phyloP scores from a whole-genome alignment of 2,329 filamentous ascomycete species.

The Fusarium temperatum region DNA sequence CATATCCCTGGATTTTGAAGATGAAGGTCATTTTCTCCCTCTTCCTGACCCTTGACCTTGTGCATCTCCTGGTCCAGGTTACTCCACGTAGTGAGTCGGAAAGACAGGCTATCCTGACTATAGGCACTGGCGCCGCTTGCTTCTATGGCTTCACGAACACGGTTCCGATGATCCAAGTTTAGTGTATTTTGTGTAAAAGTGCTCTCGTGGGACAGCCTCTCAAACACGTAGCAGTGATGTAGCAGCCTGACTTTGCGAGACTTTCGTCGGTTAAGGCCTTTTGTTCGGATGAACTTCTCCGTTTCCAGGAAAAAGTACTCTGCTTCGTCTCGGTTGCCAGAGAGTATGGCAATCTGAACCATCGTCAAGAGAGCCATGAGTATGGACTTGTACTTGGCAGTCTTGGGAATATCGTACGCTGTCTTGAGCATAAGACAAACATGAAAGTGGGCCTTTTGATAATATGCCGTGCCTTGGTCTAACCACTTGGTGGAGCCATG shows the following conservation, averaged over 20 bases:
- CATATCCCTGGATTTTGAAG: constrained; percentile 24
- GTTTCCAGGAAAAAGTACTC: constrained; percentile 33
- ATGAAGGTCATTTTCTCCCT: constrained; percentile 32
- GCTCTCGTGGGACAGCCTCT: constrained; percentile 18
- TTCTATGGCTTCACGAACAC: constrained; percentile 22
- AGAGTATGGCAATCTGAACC: constrained; percentile 18
- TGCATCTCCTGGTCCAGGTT: constrained; percentile 27
- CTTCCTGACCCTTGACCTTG: constrained; percentile 8
- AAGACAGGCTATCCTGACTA: constrained; percentile 16
- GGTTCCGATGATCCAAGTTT: constrained; percentile 6
- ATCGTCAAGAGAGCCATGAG: constrained; percentile 31
- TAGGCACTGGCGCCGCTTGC: constrained; percentile 14
- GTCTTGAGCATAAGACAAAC: constrained; percentile 6
- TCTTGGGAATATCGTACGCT: constrained; percentile 23
- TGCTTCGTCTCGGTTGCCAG: constrained; percentile 13
- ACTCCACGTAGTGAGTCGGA: constrained; percentile 14
- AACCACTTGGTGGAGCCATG: constrained; percentile 8
- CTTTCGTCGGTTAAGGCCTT: constrained; percentile 19
- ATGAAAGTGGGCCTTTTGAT: constrained; percentile 9
- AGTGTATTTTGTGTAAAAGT: constrained; percentile 3
- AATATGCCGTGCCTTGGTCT: constrained; percentile 13
- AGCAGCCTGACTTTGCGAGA: constrained; percentile 25
- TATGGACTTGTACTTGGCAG: constrained; percentile 29
- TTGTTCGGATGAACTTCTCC: constrained; percentile 26
- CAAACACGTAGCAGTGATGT: constrained; percentile 29